phyloP scores from a whole-genome alignment of 2,329 filamentous ascomycete genomes.

The Monosporascus cannonballus region DNA sequence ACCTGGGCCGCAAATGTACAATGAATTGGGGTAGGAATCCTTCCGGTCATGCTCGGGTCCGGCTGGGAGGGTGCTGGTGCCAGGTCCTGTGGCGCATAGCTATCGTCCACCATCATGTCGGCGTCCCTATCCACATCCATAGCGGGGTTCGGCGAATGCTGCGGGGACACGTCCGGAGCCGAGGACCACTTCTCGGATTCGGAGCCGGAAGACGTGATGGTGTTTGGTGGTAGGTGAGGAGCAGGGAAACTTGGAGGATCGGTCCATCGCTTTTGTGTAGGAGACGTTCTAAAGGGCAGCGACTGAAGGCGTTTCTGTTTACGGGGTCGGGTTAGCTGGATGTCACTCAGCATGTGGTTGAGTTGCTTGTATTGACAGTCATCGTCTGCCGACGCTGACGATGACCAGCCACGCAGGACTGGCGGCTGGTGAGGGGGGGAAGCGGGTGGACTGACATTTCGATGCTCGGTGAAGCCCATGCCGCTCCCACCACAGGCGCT shows the following conservation, averaged over 20 bases:
- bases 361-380: neutral
- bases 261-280: slow-evolving; percentile 30
- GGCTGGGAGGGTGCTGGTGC: slow-evolving; percentile 26
- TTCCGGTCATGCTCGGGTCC: slow-evolving; percentile 33
- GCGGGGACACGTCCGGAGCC: slow-evolving; percentile 16
- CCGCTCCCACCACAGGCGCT: slow-evolving; percentile 9
- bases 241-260: slow-evolving; percentile 21
- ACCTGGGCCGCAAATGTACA: slow-evolving; percentile 51
- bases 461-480: slow-evolving; percentile 26
- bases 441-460: slow-evolving; percentile 21
- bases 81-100: slow-evolving; percentile 18
- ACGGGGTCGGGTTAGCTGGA: slow-evolving; percentile 9
- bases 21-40: slow-evolving; percentile 56
- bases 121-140: slow-evolving; percentile 38
- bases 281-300: slow-evolving; percentile 43
- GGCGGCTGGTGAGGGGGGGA: neutral
- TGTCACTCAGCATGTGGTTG: neutral
- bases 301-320: slow-evolving; percentile 48
- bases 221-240: slow-evolving; percentile 23
- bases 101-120: slow-evolving; percentile 43
- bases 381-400: neutral
- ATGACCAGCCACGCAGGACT: neutral
- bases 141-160: slow-evolving; percentile 14
- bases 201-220: slow-evolving; percentile 34
- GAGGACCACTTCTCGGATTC: slow-evolving; percentile 34